Conservation (phyloP, 139 green algal species). For the Spirogloea muscicola region DNA sequence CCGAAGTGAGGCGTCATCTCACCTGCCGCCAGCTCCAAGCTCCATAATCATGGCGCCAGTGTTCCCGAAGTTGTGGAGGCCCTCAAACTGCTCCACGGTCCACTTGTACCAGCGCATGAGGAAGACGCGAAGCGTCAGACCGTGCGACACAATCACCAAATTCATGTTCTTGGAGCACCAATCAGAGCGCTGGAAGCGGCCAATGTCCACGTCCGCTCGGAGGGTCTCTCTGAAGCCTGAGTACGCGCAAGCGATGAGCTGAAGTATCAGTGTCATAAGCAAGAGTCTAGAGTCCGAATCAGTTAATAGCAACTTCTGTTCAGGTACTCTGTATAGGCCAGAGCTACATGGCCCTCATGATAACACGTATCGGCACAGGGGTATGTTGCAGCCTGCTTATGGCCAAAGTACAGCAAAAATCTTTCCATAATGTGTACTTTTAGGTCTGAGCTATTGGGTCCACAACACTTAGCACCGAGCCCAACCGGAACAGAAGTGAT, state of each 20-base stretch:
- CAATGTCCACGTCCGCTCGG: background rate
- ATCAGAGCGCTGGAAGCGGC: slow-evolving; percentile 43
- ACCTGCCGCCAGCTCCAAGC: slow-evolving; percentile 6
- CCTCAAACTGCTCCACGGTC: slow-evolving; percentile 46
- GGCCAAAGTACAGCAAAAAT: too few species aligned
- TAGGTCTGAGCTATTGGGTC: too few species aligned
- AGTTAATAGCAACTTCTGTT: too few species aligned
- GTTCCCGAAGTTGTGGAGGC: slow-evolving; percentile 24
- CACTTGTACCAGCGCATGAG: slow-evolving; percentile 58
- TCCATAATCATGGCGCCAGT: slow-evolving; percentile 23
- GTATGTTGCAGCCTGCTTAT: too few species aligned
- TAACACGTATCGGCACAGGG: too few species aligned
- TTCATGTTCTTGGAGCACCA: slow-evolving; percentile 21
- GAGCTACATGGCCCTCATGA: too few species aligned
- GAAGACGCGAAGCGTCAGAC: slow-evolving; percentile 52
- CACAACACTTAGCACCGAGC: too few species aligned
- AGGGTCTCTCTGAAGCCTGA: background rate
- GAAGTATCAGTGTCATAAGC: background rate
- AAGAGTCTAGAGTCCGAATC: background rate
- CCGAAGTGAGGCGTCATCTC: too few species aligned
- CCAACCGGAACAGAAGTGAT: background rate
- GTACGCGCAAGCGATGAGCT: background rate
- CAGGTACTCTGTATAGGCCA: too few species aligned
- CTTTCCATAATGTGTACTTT: too few species aligned
- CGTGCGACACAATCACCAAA: slow-evolving; percentile 50